Base-by-base conservation (phyloP, 768 basidiomycete genomes). In the Goffeauzyma gilvescens region DNA sequence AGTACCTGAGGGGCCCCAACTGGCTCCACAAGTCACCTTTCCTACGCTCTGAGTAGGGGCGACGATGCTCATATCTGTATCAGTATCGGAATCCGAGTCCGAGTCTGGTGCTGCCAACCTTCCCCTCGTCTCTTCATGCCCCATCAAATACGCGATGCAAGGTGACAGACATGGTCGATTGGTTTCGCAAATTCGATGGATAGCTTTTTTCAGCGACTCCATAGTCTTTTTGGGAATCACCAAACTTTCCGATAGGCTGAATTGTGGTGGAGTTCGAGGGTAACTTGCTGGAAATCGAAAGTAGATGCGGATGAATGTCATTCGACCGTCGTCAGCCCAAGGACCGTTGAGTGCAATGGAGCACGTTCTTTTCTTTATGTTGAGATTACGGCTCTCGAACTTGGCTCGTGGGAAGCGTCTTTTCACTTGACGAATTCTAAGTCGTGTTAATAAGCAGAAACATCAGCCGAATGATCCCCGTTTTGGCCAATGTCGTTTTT, bases 241-340 rank as follows among this genome's bases (percentile, higher is more conserved):
- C 1, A 80, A 78, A 50, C 73, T 83, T 15, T 76, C 74, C 56
- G 95, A 87, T 2, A 95, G 68, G 37, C 86, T 83, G 33, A 95
- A 73, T 8, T 72, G 68, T 1, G 83, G 81, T 0, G 82, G 80
- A 7, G 50, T 45, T 25, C 58, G 57, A 13, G 64, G 64, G 56
- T 96, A 96, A 32, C 74, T 73, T 18, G 74, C 70, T 0, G 90
- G 87, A 55, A 95, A 95, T 1, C 74, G 77, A 66, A 93, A 89
- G 1, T 81, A 79, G 21, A 90, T 73, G 1, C 89, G 77, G 45
- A 87, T 76, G 65, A 84, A 87, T 6, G 63, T 60, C 45, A 80
- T 79, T 15, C 77, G 79, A 9, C 77, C 78, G 0, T 72, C 74
- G 43, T 79, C 79, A n/a, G 81, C 84, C 86, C 86, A 89, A 2